Evolutionary conservation across 1,284 basidiomycete genomes (phyloP).

Genomic region (Rhizopogon hawkerae): DNA sequence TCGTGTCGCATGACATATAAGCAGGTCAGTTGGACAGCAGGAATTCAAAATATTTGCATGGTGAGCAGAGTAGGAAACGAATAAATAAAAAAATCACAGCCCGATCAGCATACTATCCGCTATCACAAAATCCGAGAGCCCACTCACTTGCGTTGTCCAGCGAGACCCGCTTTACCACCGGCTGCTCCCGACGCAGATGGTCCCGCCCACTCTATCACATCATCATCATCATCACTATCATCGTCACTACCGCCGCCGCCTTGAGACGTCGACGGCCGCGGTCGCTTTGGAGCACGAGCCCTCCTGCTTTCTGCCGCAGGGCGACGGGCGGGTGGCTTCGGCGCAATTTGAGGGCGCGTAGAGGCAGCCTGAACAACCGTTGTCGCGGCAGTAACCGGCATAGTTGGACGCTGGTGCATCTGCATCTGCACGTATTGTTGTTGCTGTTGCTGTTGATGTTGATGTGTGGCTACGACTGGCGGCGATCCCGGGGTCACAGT

Average conservation of each 20-base stretch:
- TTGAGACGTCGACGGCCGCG: conserved; percentile 5
- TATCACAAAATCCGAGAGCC: not conserved
- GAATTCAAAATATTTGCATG: not conserved
- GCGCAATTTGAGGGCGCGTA: not conserved
- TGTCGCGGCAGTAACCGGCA: conserved; percentile 5
- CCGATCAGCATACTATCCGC: not conserved
- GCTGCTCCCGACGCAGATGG: not conserved
- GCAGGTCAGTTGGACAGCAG: not conserved
- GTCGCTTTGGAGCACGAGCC: conserved; percentile 19
- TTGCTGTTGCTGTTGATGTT: conserved; percentile 2
- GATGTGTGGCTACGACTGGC: not conserved
- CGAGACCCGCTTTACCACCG: not conserved
- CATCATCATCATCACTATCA: conserved; percentile 27
- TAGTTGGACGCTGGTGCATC: conserved; percentile 1
- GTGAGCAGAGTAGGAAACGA: not conserved
- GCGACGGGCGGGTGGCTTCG: not conserved
- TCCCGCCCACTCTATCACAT: conserved; percentile 17
- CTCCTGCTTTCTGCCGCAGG: not conserved
- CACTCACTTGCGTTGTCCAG: conserved; percentile 1
- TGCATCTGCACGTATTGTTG: conserved; percentile 7
- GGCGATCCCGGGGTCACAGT: conserved; percentile 20
- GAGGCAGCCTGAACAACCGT: conserved; percentile 3
- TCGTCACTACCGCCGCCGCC: conserved; percentile 20
- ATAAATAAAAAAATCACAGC: not conserved
- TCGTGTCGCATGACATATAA: not conserved